phyloP scores from a whole-genome alignment of 2,329 filamentous ascomycete species.

The Stemphylium lycopersici region DNA sequence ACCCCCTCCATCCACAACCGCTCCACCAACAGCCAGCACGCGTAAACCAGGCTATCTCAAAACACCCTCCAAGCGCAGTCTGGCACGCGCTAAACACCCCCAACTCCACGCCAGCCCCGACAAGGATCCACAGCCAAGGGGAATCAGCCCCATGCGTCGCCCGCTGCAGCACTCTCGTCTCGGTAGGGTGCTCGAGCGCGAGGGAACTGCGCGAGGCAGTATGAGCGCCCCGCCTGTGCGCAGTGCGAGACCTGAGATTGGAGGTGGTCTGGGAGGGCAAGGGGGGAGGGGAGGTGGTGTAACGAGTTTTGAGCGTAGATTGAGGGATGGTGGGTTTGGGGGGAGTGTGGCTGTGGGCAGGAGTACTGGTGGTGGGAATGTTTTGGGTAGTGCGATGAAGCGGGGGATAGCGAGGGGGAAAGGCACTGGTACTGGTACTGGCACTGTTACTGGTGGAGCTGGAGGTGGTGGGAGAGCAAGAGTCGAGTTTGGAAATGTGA shows the following conservation, averaged over 20 bases:
- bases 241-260: conserved; percentile 1
- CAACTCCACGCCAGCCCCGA: conserved; percentile 35
- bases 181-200: not conserved
- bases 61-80: conserved; percentile 53
- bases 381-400: no score
- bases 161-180: not conserved
- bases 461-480: not conserved
- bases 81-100: conserved; percentile 42
- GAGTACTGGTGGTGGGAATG: not conserved
- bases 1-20: conserved; percentile 15
- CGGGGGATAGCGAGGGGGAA: not conserved
- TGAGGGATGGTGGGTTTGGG: conserved; percentile 41
- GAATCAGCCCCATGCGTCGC: conserved; percentile 4
- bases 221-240: conserved; percentile 41
- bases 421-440: no score
- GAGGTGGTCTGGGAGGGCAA: no score
- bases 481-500: conserved; percentile 12
- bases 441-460: no score
- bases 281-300: no score
- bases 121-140: conserved; percentile 11
- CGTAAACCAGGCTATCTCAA: conserved; percentile 51
- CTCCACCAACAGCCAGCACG: not conserved
- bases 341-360: conserved; percentile 15
- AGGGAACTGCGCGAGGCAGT: not conserved
- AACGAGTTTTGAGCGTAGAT: conserved; percentile 41